Evolutionary conservation across 179 eudicot genomes (phyloP), one percentile per base, ranked within the genome.

Genomic region (Dionaea muscipula): DNA sequence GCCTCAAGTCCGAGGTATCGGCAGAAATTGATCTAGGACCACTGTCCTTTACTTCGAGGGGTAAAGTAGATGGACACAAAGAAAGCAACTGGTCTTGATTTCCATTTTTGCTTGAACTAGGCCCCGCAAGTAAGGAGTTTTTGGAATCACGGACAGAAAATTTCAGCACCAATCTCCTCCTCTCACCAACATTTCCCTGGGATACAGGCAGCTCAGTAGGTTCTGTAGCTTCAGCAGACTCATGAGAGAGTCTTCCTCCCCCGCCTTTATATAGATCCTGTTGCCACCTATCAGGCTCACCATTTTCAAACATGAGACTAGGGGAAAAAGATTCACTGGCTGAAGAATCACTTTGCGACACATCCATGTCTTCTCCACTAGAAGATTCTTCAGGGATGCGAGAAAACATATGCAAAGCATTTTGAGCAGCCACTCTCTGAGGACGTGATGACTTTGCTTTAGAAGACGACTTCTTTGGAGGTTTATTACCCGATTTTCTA

Each of bases 351-450:
- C 61, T 66, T 56, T 60, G 71, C 13, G 67, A 73, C 45, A 44
- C 73, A 26, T 68, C 75, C 47, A 68, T 82, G 24, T 80, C 86
- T 55, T 71, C 80, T 47, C 50, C 78, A 38, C 63, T 77, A 40
- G 72, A 65, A 48, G 79, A 71, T 25, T 69, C 63, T 70, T 84
- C 93, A 14, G 73, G 78, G 56, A 79, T 71, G 60, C 64, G 75
- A 25, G 94, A 78, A 66, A 80, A 75, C 43, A 74, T 65, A 56
- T 61, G 77, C 67, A 68, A 68, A 41, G 95, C 97, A 72, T 90
- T 86, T 59, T 82, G 81, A 21, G 97, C 94, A 64, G 97, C 86
- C 67, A 75, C 85, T 68, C 97, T 76, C 67, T 68, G 83, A 56
- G 97, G 95, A 63, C 97, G 76, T 35, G 66, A 60, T 68, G 81